Base-by-base conservation (phyloP, 352 stramenopile genomes). In the Globisporangium cederbergense region DNA sequence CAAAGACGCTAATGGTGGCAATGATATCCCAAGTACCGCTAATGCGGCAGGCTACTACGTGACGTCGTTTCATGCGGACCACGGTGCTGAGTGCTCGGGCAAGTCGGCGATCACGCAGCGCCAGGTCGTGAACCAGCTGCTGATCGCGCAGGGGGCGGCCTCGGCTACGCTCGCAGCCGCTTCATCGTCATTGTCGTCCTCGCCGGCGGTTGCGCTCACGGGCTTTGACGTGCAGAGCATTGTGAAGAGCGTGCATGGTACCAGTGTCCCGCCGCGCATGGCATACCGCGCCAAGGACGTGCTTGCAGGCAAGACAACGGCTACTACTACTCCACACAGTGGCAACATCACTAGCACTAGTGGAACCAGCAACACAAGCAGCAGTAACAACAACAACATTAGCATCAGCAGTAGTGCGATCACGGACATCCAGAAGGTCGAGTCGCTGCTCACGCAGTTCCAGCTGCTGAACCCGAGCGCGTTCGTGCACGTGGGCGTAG, bases 391-490 rank as follows among this genome's bases (percentile, higher is more conserved):
- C 18, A 51, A 6, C 16, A 25, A 18, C 16, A 28, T 30, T 28
- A 51, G 45, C 18, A 51, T 9, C 45, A 51, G n/a, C 45, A 28
- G 22, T 13, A 51, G 6, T 28, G 45, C 10, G 45, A n/a, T 14
- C n/a, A 3, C n/a, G 11, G n/a, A 18, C 1, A 72, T 80, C 51
- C 70, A 80, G 65, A 75, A 80, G 45, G 58, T 85, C 52, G 74
- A 81, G 68, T 85, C 73, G 32, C 51, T 85, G 51, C 43, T 85
- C 40, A 30, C 75, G 25, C 72, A 77, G 36, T 85, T 85, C 59
- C 69, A 76, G 53, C 61, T 64, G 52, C 55, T 78, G 14, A 83
- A 83, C 42, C 64, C 77, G 22, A 76, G 66, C 2, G 58, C 52
- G 9, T 70, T 61, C 25, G 45, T 77, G 4, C 67, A 74, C 7